A percentile compares a stretch with the other conserved stretches of the same genome.
phyloP scores from a whole-genome alignment of 305 asterid genomes.

The Fraxinus greggii region DNA sequence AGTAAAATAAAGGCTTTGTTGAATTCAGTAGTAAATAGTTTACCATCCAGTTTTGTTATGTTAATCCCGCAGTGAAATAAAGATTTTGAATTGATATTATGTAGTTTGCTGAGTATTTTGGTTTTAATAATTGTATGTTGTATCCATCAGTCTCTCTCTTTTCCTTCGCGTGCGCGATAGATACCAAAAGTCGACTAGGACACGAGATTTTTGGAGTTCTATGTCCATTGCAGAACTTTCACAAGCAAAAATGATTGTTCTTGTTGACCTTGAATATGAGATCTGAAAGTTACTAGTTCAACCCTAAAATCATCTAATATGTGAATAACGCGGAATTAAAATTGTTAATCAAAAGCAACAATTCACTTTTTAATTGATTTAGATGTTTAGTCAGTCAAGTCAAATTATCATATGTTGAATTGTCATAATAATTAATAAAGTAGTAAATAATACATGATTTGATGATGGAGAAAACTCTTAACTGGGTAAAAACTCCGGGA shows the following conservation, averaged over 20 bases:
- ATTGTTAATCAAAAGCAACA: too few species aligned
- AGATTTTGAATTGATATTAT: slow-evolving; percentile 19
- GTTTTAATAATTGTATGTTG: slow-evolving; percentile 31
- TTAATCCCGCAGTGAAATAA: slow-evolving; percentile 27
- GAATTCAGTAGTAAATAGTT: slow-evolving; percentile 25
- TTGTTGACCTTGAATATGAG: not conserved
- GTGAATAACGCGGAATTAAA: too few species aligned
- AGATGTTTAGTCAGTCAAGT: too few species aligned
- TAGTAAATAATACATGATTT: too few species aligned
- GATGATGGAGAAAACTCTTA: too few species aligned
- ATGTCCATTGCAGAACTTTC: not conserved
- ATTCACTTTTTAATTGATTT: too few species aligned
- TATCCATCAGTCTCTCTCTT: slow-evolving; percentile 15
- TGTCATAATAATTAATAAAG: too few species aligned
- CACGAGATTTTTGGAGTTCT: not conserved
- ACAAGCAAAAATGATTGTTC: not conserved
- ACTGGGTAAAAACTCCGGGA: too few species aligned
- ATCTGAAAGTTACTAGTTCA: too few species aligned
- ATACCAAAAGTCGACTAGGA: not conserved
- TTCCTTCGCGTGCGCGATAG: not conserved
- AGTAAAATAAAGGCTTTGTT: slow-evolving; percentile 30
- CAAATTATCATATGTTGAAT: too few species aligned
- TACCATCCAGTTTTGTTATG: slow-evolving; percentile 43
- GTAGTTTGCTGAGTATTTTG: slow-evolving; percentile 31
- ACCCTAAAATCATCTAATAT: too few species aligned